Evolutionary conservation across 2,329 filamentous ascomycete genomes (phyloP), one percentile per base, ranked within the genome.

Genomic region (Sclerotiophoma versabilis): DNA sequence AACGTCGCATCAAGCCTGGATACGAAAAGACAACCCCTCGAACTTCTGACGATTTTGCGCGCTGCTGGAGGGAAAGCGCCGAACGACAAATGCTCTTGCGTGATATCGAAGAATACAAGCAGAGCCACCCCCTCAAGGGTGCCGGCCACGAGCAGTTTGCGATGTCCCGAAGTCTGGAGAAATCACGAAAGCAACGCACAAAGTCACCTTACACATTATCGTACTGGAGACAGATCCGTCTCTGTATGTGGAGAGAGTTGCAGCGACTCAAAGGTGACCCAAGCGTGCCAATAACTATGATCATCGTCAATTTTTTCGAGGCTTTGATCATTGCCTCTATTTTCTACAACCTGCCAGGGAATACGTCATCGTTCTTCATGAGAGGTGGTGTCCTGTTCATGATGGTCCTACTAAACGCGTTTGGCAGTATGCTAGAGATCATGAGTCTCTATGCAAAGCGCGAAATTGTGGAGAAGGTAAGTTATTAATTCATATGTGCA

Each of bases 381-480:
- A 81, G 80, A 37, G 84, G 83, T 14, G 81, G 82, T 1, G 77
- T 84, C 0, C 68, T 87, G 14, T 87, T 87, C 75, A 81, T 86
- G 63, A 81, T 83, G 3, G 71, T 93, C 93, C 72, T 62, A 3
- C 32, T 87, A 48, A 85, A 84, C 56, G 83, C 83, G 2, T 71
- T 87, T 19, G 79, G 76, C 1, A 80, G 83, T 10, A 81, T 86
- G 47, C 75, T 80, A 0, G 85, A 88, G 39, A 67, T 72, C 38
- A 93, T 96, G 73, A 55, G 45, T 19, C 55, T 96, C 1, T 96
- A 93, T 68, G 84, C 89, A 1, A 91, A 96, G 82, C 87, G 92
- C 19, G 87, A 89, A 1, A 96, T 96, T 64, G 89, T 96, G 52
- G 91, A 96, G 69, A 96, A 96, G 72, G 59, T 59, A 19, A 33